phyloP scores from a whole-genome alignment of 371 early-diverging fungal genomes.

The Modicella reniformis region DNA sequence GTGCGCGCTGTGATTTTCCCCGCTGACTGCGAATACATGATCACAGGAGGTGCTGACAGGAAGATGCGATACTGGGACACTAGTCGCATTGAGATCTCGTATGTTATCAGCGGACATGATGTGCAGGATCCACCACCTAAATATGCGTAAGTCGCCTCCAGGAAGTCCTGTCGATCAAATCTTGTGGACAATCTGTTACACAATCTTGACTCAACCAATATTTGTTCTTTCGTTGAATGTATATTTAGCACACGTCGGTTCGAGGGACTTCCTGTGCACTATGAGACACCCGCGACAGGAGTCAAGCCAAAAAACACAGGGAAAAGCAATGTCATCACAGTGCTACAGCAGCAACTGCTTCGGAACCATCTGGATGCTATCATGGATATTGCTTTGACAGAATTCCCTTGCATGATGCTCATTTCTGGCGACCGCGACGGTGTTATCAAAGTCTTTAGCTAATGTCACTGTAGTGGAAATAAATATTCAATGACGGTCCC shows the following conservation, averaged over 20 bases:
- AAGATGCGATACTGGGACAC: conserved; percentile 87
- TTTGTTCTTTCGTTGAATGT: background rate
- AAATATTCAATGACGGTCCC: too few relatives aligned
- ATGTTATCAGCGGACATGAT: conserved; percentile 76
- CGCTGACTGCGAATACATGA: conserved; percentile 69
- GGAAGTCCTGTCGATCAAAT: background rate
- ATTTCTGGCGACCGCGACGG: conserved; percentile 85
- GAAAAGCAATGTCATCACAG: conserved; percentile 45
- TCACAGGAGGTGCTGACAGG: conserved; percentile 85
- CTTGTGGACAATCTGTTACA: background rate
- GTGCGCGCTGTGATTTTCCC: conserved; percentile 66
- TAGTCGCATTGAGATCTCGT: conserved; percentile 72
- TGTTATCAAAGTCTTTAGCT: conserved; percentile 74
- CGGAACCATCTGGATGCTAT: conserved; percentile 81
- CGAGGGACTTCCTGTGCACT: conserved; percentile 64
- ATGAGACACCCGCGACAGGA: conserved; percentile 58
- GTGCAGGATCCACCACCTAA: conserved; percentile 67
- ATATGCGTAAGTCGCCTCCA: conserved; percentile 59
- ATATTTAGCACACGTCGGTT: conserved; percentile 64
- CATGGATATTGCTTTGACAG: conserved; percentile 74
- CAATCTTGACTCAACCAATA: too few relatives aligned
- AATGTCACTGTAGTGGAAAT: background rate
- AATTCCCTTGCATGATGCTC: conserved; percentile 80
- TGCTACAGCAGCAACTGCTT: conserved; percentile 67
- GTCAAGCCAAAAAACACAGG: conserved; percentile 43